Percentiles rank a stretch among this genome's conserved stretches.
These are phyloP conservation scores for Inga oerstediana DNA, from an alignment of 306 rosid genomes.

Conservation along the genomic window DNA sequence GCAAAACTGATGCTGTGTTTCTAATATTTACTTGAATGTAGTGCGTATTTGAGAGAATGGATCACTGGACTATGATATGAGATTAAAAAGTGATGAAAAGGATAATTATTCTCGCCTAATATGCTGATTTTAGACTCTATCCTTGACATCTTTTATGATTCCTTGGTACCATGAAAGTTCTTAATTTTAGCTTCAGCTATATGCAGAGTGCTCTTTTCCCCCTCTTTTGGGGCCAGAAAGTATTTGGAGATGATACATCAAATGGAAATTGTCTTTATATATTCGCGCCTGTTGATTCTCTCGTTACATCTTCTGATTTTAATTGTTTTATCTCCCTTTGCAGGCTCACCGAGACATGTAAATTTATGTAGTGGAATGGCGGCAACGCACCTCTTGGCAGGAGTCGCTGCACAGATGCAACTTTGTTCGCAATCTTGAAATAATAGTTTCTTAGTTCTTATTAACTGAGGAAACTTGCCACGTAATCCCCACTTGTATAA, in stretches of 20 bases:
- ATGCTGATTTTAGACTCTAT: background rate
- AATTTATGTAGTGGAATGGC: conserved; percentile 3
- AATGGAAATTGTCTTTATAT: background rate
- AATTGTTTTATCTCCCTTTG: background rate
- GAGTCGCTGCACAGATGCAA: conserved; percentile 24
- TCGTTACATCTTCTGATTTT: background rate
- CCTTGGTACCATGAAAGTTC: background rate
- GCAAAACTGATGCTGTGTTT: background rate
- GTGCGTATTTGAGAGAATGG: background rate
- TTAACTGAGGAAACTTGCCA: background rate
- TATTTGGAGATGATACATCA: background rate
- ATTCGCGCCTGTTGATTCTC: background rate
- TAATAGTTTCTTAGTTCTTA: conserved; percentile 8
- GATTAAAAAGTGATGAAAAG: background rate
- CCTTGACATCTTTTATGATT: background rate
- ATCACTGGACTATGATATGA: background rate
- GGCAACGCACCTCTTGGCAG: background rate
- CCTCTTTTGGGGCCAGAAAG: background rate
- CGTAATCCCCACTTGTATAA: background rate
- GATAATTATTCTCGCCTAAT: background rate
- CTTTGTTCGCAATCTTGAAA: conserved; percentile 3
- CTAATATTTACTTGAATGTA: background rate
- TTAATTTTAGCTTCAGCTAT: background rate
- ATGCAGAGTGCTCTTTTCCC: background rate
- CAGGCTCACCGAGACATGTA: conserved; percentile 19